These are phyloP conservation scores for Xylaria sp. DNA, from an alignment of 2,329 filamentous ascomycete genomes.

Conservation along the genomic window DNA sequence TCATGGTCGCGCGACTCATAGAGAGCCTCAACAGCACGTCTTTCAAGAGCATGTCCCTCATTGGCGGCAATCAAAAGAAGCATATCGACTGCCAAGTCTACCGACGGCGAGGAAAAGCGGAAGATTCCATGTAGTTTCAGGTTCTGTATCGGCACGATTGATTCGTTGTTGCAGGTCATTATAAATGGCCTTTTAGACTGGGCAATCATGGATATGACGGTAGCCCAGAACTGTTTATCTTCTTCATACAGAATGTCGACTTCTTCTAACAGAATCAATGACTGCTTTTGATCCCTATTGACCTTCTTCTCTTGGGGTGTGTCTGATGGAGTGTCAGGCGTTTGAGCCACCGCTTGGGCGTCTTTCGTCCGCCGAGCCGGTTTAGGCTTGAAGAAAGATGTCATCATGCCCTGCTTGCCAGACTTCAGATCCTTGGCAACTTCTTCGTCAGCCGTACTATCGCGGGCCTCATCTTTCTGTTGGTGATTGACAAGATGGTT, in stretches of 20 bases:
- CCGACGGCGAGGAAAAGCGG: slow-evolving; percentile 74
- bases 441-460: slow-evolving; percentile 54
- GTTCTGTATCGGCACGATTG: slow-evolving; percentile 76
- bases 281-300: slow-evolving; percentile 80
- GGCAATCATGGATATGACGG: slow-evolving; percentile 77
- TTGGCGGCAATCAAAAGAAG: slow-evolving; percentile 84
- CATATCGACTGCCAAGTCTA: slow-evolving; percentile 78
- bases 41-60: slow-evolving; percentile 83
- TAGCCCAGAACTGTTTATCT: slow-evolving; percentile 93
- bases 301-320: slow-evolving; percentile 47
- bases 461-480: slow-evolving; percentile 47
- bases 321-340: slow-evolving; percentile 13
- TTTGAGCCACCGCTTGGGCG: slow-evolving; percentile 44
- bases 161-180: slow-evolving; percentile 94
- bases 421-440: slow-evolving; percentile 69
- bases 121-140: slow-evolving; percentile 88
- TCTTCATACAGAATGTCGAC: slow-evolving; percentile 94
- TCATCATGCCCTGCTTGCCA: slow-evolving; percentile 81
- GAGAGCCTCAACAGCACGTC: slow-evolving; percentile 73
- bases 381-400: slow-evolving; percentile 78
- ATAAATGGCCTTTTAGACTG: slow-evolving; percentile 92
- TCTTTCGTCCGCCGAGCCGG: slow-evolving; percentile 39
- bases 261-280: slow-evolving; percentile 92
- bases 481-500: slow-evolving; percentile 83
- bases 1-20: slow-evolving; percentile 77